Percentiles rank a stretch among this genome's conserved stretches.
These are phyloP conservation scores for Ascomycota sp. DNA, from an alignment of 2,329 filamentous ascomycete species.

Conservation along the genomic window DNA sequence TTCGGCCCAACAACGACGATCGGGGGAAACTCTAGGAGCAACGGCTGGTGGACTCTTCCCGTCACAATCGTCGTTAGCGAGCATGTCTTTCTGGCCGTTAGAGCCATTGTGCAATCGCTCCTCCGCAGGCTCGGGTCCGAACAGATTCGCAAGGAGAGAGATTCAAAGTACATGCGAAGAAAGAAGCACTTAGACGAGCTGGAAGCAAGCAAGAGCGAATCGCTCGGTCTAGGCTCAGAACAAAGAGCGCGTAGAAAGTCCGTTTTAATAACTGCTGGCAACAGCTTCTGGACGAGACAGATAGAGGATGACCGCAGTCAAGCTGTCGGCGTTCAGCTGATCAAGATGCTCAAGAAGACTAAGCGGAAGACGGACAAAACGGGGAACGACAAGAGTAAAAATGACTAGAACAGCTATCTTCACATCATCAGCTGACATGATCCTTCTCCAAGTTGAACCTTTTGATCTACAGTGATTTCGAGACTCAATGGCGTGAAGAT, in stretches of 20 bases:
- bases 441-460: too few species aligned
- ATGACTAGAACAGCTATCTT: neutral
- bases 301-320: constrained; percentile 16
- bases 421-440: too few species aligned
- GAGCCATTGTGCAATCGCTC: constrained; percentile 16
- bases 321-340: constrained; percentile 12
- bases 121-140: constrained; percentile 18
- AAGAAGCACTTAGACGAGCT: constrained; percentile 17
- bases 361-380: constrained; percentile 4
- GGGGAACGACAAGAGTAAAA: neutral
- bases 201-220: constrained; percentile 15
- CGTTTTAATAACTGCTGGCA: constrained; percentile 10
- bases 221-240: constrained; percentile 11
- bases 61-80: constrained; percentile 52
- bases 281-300: constrained; percentile 20
- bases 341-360: constrained; percentile 8
- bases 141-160: constrained; percentile 17
- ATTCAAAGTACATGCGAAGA: constrained; percentile 16
- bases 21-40: constrained; percentile 23
- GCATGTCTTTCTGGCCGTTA: constrained; percentile 44
- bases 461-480: too few species aligned
- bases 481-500: too few species aligned
- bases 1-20: constrained; percentile 27
- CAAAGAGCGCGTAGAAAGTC: constrained; percentile 18
- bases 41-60: constrained; percentile 42